Percentiles rank a stretch among this genome's conserved stretches.
Conservation (phyloP, 176 grass and related monocot genomes). For the Carex pumila region DNA sequence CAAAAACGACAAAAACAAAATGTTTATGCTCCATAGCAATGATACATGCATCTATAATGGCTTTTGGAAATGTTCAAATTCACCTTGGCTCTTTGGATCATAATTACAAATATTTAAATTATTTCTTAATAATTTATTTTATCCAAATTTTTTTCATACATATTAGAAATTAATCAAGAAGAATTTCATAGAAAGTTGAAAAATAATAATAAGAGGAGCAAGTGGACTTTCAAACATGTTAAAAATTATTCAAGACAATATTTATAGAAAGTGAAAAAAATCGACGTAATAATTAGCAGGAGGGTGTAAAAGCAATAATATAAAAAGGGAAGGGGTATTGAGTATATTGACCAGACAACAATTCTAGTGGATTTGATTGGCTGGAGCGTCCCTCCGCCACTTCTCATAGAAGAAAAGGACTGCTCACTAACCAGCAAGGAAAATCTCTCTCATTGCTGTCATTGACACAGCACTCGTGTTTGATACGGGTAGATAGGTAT, state of each 20-base stretch:
- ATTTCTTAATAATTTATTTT: too few species aligned
- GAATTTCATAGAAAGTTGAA: too few species aligned
- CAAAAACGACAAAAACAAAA: not conserved
- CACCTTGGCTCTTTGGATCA: not conserved
- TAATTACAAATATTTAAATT: too few species aligned
- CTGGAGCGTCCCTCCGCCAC: not conserved
- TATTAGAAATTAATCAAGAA: too few species aligned
- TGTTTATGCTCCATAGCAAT: not conserved
- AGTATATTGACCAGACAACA: not conserved
- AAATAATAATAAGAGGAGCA: not conserved
- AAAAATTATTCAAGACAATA: too few species aligned
- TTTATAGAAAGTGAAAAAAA: too few species aligned
- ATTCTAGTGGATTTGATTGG: not conserved
- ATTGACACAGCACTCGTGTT: too few species aligned
- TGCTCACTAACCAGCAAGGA: too few species aligned
- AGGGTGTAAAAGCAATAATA: not conserved
- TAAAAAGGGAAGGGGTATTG: not conserved
- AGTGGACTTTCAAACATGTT: too few species aligned
- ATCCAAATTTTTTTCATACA: too few species aligned
- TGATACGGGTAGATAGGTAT: too few species aligned
- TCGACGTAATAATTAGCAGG: not conserved
- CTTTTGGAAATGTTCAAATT: not conserved
- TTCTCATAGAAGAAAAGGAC: not conserved
- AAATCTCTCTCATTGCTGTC: too few species aligned
- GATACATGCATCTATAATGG: not conserved